Percentiles rank a stretch among this genome's conserved stretches.
Conservation (phyloP, 225 moss, liverwort and hornwort species). For the Climacium dendroides region DNA sequence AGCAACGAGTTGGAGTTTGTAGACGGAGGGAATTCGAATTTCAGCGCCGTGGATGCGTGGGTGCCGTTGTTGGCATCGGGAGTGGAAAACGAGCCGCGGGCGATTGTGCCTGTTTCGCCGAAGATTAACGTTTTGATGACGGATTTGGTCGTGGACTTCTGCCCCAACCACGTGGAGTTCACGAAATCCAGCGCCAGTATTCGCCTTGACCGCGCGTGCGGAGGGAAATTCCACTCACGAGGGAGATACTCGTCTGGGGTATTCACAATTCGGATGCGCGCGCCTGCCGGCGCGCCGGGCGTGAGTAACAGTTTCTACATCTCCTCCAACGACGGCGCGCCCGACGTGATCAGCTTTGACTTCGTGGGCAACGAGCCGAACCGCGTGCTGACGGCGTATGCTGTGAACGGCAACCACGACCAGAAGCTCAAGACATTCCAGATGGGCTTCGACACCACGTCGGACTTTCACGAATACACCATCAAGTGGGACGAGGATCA, state of each 20-base stretch:
- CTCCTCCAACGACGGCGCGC: slow-evolving; percentile 24
- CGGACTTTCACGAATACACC: slow-evolving; percentile 30
- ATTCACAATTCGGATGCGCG: slow-evolving; percentile 25
- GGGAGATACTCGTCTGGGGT: slow-evolving; percentile 25
- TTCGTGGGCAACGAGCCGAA: slow-evolving; percentile 36
- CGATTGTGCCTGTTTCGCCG: neutral
- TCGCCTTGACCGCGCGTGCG: slow-evolving; percentile 25
- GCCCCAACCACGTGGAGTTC: slow-evolving; percentile 17
- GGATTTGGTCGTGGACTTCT: slow-evolving; percentile 35
- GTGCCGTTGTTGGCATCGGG: neutral
- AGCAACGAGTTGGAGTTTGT: neutral
- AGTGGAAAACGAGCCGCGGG: neutral
- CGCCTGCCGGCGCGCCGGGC: slow-evolving; percentile 7
- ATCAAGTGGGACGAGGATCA: slow-evolving; percentile 42
- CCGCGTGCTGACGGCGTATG: slow-evolving; percentile 38
- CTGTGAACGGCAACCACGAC: slow-evolving; percentile 27
- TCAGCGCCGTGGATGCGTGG: neutral
- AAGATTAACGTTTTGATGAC: neutral
- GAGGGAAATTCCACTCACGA: slow-evolving; percentile 39
- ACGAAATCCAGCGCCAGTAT: neutral
- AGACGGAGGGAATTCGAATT: neutral
- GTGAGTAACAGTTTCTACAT: slow-evolving; percentile 54
- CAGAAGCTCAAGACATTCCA: slow-evolving; percentile 27
- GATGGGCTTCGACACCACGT: slow-evolving; percentile 34
- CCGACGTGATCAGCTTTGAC: slow-evolving; percentile 46